Evolutionary conservation across 345 rosid species (phyloP).

Genomic region (Murraya paniculata): DNA sequence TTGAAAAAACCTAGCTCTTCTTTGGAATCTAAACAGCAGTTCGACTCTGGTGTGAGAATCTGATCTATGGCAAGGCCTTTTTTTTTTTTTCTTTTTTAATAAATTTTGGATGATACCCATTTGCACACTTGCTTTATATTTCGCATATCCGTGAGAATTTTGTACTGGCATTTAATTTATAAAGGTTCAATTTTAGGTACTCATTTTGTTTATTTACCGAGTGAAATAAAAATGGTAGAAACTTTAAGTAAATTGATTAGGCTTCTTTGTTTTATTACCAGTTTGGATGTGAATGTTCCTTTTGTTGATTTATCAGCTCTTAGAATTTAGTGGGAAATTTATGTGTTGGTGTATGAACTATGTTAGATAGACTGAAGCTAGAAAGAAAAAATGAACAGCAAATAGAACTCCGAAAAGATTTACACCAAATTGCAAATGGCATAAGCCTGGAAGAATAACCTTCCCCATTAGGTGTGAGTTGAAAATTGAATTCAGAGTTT

Average conservation of each 20-base stretch:
- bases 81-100: not conserved
- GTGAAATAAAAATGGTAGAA: not conserved
- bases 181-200: not conserved
- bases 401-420: not conserved
- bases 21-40: not conserved
- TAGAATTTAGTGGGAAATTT: not conserved
- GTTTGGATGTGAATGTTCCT: not conserved
- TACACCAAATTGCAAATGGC: not conserved
- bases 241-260: not conserved
- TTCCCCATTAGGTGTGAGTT: not conserved
- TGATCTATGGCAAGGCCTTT: not conserved
- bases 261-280: not conserved
- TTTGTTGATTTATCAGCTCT: not conserved
- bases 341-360: not conserved
- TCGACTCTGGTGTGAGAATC: not conserved
- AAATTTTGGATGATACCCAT: not conserved
- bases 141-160: not conserved
- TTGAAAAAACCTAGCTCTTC: constrained; percentile 43
- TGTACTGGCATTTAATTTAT: not conserved
- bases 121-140: not conserved
- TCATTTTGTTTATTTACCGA: not conserved
- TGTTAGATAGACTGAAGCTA: not conserved
- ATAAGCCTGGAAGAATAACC: too few relatives aligned
- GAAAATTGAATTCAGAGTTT: too few relatives aligned
- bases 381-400: not conserved